Conservation (phyloP, 2,329 filamentous ascomycete species). For the Ploettnerulaceae sp. region DNA sequence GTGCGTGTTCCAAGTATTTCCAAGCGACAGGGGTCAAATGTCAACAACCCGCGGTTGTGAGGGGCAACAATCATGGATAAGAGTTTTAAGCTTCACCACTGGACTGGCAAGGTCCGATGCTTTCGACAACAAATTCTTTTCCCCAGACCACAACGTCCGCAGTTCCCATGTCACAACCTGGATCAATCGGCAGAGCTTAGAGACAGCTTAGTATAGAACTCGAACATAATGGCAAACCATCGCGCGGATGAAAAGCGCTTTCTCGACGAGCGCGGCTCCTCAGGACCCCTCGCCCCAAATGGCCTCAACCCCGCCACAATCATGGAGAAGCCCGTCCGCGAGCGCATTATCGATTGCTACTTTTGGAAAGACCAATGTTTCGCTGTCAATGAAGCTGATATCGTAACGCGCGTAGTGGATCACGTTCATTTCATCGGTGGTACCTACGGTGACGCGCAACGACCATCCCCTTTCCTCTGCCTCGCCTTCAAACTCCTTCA, state of each 20-base stretch:
- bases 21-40: not conserved
- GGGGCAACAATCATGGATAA: constrained; percentile 42
- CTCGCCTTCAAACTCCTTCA: constrained; percentile 92
- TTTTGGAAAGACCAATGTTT: constrained; percentile 99
- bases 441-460: constrained; percentile 77
- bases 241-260: constrained; percentile 76
- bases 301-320: constrained; percentile 93
- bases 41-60: constrained; percentile 33
- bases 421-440: constrained; percentile 80
- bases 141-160: no score
- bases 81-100: not conserved
- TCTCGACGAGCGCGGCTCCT: constrained; percentile 86
- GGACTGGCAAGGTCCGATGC: no score
- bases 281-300: constrained; percentile 69
- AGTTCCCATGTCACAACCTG: no score
- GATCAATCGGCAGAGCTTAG: no score
- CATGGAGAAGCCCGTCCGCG: constrained; percentile 90
- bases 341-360: constrained; percentile 91
- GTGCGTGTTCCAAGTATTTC: not conserved
- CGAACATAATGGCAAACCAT: constrained; percentile 42
- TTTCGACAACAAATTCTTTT: no score
- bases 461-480: constrained; percentile 88
- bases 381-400: constrained; percentile 75
- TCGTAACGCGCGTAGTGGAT: constrained; percentile 86
- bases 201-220: not conserved